These are phyloP conservation scores for Penstemon newberryi DNA, from an alignment of 257 asterid genomes.

Conservation along the genomic window DNA sequence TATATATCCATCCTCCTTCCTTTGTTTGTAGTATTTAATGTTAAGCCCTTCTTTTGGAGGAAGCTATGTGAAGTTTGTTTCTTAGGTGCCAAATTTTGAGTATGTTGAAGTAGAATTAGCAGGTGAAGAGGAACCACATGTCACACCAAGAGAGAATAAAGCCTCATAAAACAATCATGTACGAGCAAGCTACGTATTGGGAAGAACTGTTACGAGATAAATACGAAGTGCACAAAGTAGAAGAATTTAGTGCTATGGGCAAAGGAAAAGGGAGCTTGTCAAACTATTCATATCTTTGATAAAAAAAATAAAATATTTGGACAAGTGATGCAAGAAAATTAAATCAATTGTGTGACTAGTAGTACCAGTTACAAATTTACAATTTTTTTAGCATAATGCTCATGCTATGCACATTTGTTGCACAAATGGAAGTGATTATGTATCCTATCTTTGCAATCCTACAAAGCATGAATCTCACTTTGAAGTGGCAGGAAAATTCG, in stretches of 20 bases:
- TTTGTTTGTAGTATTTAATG: background rate
- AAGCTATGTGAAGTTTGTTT: slow-evolving; percentile 25
- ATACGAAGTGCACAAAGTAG: slow-evolving; percentile 80
- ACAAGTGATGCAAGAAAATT: too few species aligned
- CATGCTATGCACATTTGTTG: too few species aligned
- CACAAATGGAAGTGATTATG: too few species aligned
- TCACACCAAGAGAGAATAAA: slow-evolving; percentile 52
- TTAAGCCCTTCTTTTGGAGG: background rate
- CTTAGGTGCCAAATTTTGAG: slow-evolving; percentile 93
- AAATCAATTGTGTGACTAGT: too few species aligned
- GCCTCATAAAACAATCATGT: slow-evolving; percentile 66
- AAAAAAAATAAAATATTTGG: too few species aligned
- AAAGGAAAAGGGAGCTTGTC: slow-evolving; percentile 80
- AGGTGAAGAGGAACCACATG: slow-evolving; percentile 68
- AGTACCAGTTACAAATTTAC: too few species aligned
- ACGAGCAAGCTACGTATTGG: slow-evolving; percentile 64
- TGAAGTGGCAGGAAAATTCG: too few species aligned
- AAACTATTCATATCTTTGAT: too few species aligned
- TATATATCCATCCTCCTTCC: too few species aligned
- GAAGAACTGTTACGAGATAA: slow-evolving; percentile 85
- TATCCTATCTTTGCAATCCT: too few species aligned
- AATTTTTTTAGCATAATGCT: too few species aligned
- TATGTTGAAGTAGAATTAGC: slow-evolving; percentile 68
- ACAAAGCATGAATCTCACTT: too few species aligned
- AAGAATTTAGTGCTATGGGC: slow-evolving; percentile 88